Evolutionary conservation across 345 rosid species (phyloP).

Genomic region (Linum usitatissimum): DNA sequence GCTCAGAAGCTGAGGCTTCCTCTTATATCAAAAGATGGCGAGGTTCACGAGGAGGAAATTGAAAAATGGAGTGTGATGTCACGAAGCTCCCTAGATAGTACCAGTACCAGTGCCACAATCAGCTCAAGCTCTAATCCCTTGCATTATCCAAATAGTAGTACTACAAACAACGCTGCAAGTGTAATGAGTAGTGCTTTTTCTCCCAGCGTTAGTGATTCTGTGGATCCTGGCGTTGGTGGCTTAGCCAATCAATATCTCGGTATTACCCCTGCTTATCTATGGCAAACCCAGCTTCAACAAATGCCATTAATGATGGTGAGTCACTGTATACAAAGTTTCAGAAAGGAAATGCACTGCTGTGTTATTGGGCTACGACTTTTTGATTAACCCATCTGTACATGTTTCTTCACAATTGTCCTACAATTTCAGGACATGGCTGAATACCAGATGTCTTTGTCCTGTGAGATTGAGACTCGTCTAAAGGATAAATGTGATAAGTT

Average conservation of each 20-base stretch:
- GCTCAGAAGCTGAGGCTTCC: constrained; percentile 94
- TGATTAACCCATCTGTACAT: constrained; percentile 4
- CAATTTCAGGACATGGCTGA: constrained; percentile 66
- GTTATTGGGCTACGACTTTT: background rate
- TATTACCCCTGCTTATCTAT: constrained; percentile 71
- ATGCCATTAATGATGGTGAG: constrained; percentile 51
- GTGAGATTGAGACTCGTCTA: constrained; percentile 73
- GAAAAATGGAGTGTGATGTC: constrained; percentile 86
- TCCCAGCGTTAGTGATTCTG: constrained; percentile 34
- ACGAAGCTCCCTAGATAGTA: constrained; percentile 80
- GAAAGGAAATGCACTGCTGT: background rate
- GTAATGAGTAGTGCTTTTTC: constrained; percentile 23
- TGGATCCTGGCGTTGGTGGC: constrained; percentile 79
- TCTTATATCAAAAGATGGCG: constrained; percentile 82
- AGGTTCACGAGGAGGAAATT: constrained; percentile 82
- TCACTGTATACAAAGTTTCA: background rate
- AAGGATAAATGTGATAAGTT: constrained; percentile 80
- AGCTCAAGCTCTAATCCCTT: constrained; percentile 66
- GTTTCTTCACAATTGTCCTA: background rate
- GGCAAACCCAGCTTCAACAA: constrained; percentile 79
- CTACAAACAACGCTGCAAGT: constrained; percentile 38
- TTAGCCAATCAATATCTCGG: constrained; percentile 90
- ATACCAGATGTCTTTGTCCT: constrained; percentile 67
- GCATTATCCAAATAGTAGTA: constrained; percentile 45
- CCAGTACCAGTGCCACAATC: constrained; percentile 53